Conservation (phyloP, 164 flowering plant genomes). For the Vitis rupestris region DNA sequence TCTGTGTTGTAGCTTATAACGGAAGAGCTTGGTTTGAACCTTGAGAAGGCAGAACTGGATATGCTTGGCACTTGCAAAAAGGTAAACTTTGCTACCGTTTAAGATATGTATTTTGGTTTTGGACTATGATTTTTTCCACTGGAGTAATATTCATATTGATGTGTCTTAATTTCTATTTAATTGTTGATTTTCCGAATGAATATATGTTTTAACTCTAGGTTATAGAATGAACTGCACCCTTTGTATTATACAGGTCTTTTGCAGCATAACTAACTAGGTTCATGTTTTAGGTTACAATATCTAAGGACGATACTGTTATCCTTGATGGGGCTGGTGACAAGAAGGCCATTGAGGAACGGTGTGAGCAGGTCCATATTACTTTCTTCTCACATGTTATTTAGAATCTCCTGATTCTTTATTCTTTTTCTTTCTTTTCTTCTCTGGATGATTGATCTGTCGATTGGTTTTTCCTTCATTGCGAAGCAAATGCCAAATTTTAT, state of each 20-base stretch:
- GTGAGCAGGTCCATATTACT: constrained; percentile 63
- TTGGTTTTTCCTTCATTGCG: no score
- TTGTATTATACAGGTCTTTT: background rate
- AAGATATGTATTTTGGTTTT: background rate
- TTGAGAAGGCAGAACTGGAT: constrained; percentile 68
- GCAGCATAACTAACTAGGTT: background rate
- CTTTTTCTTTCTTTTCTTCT: background rate
- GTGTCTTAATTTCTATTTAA: background rate
- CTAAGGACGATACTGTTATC: constrained; percentile 76
- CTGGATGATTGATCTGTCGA: constrained; percentile 19
- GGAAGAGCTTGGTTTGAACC: constrained; percentile 86
- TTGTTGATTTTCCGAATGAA: background rate
- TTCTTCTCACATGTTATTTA: background rate
- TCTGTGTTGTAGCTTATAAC: constrained; percentile 53
- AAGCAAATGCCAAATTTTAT: no score
- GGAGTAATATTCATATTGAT: background rate
- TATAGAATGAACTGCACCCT: background rate
- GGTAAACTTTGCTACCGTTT: constrained; percentile 31
- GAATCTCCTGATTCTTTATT: background rate
- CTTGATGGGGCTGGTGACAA: constrained; percentile 96
- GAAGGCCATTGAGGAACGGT: constrained; percentile 79
- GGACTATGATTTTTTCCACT: background rate
- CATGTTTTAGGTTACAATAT: constrained; percentile 58
- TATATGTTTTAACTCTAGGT: background rate
- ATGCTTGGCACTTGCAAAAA: constrained; percentile 86